Base-by-base conservation (phyloP, 139 green algal genomes). In the Chlamydomonas sphaeroides region DNA sequence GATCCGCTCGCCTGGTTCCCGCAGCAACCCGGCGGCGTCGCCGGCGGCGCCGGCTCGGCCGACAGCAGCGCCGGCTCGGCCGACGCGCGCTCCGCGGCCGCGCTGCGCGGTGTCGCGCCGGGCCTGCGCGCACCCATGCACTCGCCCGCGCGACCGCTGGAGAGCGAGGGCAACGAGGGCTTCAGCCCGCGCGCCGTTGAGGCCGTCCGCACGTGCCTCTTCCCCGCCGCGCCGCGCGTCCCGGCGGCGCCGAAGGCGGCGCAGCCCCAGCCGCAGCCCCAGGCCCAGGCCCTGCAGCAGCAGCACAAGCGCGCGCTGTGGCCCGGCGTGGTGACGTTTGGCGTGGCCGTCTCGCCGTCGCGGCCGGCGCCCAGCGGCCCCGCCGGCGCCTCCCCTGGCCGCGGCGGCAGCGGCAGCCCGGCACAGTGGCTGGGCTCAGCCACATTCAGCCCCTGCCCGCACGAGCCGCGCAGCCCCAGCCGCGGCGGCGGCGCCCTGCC, bases 101-200 rank as follows among this genome's bases (percentile, higher is more conserved):
- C 38, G 30, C 59, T 80, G 20, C 18, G 71, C 32, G 59, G 59
- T 21, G 74, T 80, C 8, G 59, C 30, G 23, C 42, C 75, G 2
- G 75, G 75, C 26, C 26, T 82, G 32, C 61, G 75, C 28, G 75
- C 75, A 0, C 75, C 75, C 45, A 73, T 82, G 33, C 59, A 82
- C n/a, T 82, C 75, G 5, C 75, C 75, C 1, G 18, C n/a, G 23
- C 11, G 63, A 21, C 26, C 73, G 7, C 18, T 68, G 42, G 72
- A 79, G 3, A 35, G 36, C 5, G 72, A 79, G 3, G 51, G 36
- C 5, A 28, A 7, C 15, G 32, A 56, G 10, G 56, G 72, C 56
- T 23, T 70, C n/a, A 62, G 48, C 39, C 57, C 41, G 5, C 5
- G 18, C 39, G 59, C 57, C 23, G 18, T 82, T 20, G 62, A n/a